These are phyloP conservation scores for Botrytis hyacinthi DNA, from an alignment of 2,329 filamentous ascomycete genomes.

Conservation along the genomic window DNA sequence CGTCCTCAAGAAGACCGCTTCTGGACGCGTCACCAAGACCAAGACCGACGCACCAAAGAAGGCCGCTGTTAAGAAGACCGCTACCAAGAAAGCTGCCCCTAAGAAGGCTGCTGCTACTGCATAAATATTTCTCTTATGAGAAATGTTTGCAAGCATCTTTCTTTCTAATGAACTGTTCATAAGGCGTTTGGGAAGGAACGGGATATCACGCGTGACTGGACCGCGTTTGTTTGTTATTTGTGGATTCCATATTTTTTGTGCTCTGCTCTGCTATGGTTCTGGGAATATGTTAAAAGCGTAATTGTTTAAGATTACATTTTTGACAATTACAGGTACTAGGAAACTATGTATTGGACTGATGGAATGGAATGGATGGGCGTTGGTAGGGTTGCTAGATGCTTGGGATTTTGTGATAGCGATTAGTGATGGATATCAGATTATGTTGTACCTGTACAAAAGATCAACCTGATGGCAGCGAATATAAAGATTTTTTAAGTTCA, in stretches of 20 bases:
- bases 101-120: conserved; percentile 32
- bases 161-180: conserved; percentile 7
- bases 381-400: neutral
- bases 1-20: conserved; percentile 68
- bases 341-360: conserved; percentile 9
- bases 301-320: conserved; percentile 22
- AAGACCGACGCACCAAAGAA: conserved; percentile 49
- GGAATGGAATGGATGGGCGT: conserved; percentile 4
- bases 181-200: conserved; percentile 3
- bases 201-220: conserved; percentile 6
- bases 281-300: conserved; percentile 21
- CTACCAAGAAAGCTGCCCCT: conserved; percentile 29
- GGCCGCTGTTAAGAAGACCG: conserved; percentile 37
- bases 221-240: conserved; percentile 21
- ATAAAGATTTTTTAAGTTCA: neutral
- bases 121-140: neutral
- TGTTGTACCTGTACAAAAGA: conserved; percentile 13
- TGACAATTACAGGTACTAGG: conserved; percentile 9
- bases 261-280: conserved; percentile 24
- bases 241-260: conserved; percentile 30
- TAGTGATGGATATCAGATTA: conserved; percentile 8
- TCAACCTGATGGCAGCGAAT: neutral
- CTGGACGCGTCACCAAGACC: conserved; percentile 67
- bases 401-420: neutral
- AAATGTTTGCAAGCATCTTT: neutral